A percentile compares a stretch with the other conserved stretches of the same genome.
Conservation (phyloP, 1,284 basidiomycete genomes). For the Irpex sp. region DNA sequence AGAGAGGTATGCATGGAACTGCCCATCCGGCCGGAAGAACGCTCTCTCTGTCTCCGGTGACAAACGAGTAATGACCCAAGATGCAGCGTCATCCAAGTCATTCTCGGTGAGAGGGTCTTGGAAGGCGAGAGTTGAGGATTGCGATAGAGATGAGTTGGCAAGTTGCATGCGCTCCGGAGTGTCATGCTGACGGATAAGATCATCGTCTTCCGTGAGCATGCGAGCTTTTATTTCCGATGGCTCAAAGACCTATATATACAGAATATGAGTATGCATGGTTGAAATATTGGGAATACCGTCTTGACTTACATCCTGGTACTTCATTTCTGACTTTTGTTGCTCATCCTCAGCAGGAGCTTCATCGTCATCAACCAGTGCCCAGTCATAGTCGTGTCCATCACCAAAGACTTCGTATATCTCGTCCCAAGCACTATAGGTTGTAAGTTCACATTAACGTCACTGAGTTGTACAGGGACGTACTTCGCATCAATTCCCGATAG, state of each 20-base stretch:
- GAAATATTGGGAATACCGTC: background rate
- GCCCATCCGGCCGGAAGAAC: slow-evolving; percentile 67
- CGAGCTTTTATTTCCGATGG: slow-evolving; percentile 94
- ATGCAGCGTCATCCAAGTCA: slow-evolving; percentile 79
- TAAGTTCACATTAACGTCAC: slow-evolving; percentile 17
- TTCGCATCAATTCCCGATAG: slow-evolving; percentile 84
- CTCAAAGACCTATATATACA: slow-evolving; percentile 83
- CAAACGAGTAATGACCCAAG: slow-evolving; percentile 87
- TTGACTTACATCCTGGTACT: slow-evolving; percentile 81
- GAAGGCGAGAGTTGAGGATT: slow-evolving; percentile 62
- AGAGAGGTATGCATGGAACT: slow-evolving; percentile 55
- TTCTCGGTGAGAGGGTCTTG: slow-evolving; percentile 65
- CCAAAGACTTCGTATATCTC: slow-evolving; percentile 98
- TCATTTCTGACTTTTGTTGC: slow-evolving; percentile 68
- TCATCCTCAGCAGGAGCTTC: slow-evolving; percentile 60
- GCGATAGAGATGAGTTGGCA: slow-evolving; percentile 79
- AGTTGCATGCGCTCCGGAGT: slow-evolving; percentile 97
- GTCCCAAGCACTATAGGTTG: slow-evolving; percentile 79
- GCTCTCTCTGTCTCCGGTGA: slow-evolving; percentile 75
- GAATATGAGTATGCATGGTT: background rate
- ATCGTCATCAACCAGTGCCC: slow-evolving; percentile 85
- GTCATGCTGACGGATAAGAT: slow-evolving; percentile 87
- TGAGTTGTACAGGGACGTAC: slow-evolving; percentile 43
- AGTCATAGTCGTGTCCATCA: slow-evolving; percentile 95
- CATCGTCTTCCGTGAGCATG: slow-evolving; percentile 92